Percentiles rank a stretch among this genome's conserved stretches.
Evolutionary conservation across 164 flowering plant genomes (phyloP).

Genomic region (Liriodendron chinense): DNA sequence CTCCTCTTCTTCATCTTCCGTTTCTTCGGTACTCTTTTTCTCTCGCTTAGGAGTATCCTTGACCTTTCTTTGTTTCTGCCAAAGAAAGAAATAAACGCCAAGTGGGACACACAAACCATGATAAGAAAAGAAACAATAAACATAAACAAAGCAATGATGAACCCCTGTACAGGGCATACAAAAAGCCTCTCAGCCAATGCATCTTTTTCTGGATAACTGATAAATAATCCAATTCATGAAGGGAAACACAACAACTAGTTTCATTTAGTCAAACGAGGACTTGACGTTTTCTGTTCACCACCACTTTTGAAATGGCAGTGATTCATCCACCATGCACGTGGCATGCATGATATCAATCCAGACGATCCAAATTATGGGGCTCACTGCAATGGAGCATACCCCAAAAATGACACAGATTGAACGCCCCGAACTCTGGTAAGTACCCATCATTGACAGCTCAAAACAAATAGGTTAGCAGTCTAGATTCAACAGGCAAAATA

Average conservation of each 20-base stretch:
- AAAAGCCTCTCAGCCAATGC: neutral
- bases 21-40: constrained; percentile 37
- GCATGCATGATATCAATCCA: neutral
- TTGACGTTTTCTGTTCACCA: too few species aligned
- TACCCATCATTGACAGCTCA: neutral
- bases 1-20: constrained; percentile 70
- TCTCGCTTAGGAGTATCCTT: constrained; percentile 33
- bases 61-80: constrained; percentile 46
- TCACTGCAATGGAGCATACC: neutral
- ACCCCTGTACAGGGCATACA: too few species aligned
- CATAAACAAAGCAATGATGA: too few species aligned
- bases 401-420: neutral
- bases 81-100: neutral
- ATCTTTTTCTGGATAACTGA: neutral
- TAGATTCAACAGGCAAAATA: neutral
- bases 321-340: neutral
- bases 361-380: neutral
- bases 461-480: neutral
- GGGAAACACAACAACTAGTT: neutral
- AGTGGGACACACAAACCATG: neutral
- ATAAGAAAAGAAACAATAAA: neutral
- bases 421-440: neutral
- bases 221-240: neutral
- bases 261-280: neutral
- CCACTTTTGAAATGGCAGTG: too few species aligned